These are phyloP conservation scores for Blastobotrys petasosporus DNA, from an alignment of 1,139 yeast genomes.

Conservation along the genomic window DNA sequence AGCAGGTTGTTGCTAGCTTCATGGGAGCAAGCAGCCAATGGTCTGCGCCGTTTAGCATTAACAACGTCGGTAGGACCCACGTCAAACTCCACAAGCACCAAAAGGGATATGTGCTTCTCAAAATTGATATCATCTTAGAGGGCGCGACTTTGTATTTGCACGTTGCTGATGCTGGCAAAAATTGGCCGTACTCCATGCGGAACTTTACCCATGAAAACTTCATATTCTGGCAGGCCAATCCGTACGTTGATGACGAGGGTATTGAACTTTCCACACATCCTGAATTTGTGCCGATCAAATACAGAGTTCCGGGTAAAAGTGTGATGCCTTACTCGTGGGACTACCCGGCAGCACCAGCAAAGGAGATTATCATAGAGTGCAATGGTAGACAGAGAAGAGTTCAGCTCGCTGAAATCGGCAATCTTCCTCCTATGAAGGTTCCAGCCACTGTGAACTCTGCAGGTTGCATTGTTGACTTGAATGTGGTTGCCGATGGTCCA, in stretches of 20 bases:
- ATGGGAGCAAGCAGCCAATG: conserved; percentile 56
- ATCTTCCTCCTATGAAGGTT: conserved; percentile 75
- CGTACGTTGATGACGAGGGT: conserved; percentile 69
- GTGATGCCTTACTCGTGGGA: conserved; percentile 99
- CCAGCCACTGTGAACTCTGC: conserved; percentile 41
- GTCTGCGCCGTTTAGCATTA: conserved; percentile 84
- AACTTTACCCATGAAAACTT: conserved; percentile 85
- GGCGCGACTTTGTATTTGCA: conserved; percentile 76
- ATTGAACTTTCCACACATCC: conserved; percentile 37
- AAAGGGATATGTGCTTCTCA: conserved; percentile 61
- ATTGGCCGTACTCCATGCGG: conserved; percentile 91
- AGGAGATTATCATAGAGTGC: conserved; percentile 70
- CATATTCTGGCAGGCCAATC: conserved; percentile 79
- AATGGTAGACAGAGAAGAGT: conserved; percentile 67
- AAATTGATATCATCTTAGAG: conserved; percentile 69
- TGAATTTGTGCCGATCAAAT: conserved; percentile 48
- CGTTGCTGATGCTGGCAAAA: conserved; percentile 61
- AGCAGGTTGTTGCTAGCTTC: conserved; percentile 56
- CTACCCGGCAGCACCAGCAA: conserved; percentile 82
- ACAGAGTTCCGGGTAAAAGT: conserved; percentile 78
- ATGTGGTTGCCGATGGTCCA: conserved; percentile 96
- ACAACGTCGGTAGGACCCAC: conserved; percentile 76
- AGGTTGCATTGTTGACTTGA: conserved; percentile 65
- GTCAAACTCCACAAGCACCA: conserved; percentile 61
- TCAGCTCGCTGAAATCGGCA: conserved; percentile 89